These are phyloP conservation scores for Melaleuca quinquenervia DNA, from an alignment of 345 rosid genomes.

Conservation along the genomic window DNA sequence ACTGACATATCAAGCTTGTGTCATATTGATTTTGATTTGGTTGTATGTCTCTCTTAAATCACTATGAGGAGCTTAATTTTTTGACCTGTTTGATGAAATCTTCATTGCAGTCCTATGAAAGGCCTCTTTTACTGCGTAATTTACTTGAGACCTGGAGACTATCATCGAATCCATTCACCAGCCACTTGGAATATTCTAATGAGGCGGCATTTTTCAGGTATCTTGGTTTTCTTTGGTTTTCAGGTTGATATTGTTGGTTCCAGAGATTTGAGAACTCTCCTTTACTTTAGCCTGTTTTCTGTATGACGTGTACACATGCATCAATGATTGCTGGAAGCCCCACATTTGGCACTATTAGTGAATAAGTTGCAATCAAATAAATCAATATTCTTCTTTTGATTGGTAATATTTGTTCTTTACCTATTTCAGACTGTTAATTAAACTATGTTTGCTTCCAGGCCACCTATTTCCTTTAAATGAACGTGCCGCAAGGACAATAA, in stretches of 20 bases:
- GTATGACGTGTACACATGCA: neutral
- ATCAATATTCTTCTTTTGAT: neutral
- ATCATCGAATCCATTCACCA: conserved; percentile 92
- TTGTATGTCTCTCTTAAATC: neutral
- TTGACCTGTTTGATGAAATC: neutral
- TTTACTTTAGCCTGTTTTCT: neutral
- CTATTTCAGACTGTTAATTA: neutral
- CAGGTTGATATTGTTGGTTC: neutral
- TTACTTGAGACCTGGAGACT: conserved; percentile 87
- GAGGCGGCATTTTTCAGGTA: conserved; percentile 94
- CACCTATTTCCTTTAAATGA: conserved; percentile 69
- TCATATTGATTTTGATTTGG: neutral
- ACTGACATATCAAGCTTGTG: neutral
- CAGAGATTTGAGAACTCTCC: neutral
- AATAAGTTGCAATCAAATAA: neutral
- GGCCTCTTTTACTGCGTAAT: conserved; percentile 95
- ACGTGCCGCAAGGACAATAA: conserved; percentile 83
- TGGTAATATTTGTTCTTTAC: neutral
- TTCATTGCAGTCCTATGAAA: conserved; percentile 52
- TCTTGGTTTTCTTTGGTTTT: neutral
- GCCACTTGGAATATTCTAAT: conserved; percentile 75
- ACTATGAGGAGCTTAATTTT: neutral
- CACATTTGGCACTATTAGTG: neutral
- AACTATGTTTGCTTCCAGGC: conserved; percentile 27
- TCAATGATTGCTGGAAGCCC: neutral